phyloP scores from a whole-genome alignment of 768 basidiomycete species.

The Asterophora parasitica region DNA sequence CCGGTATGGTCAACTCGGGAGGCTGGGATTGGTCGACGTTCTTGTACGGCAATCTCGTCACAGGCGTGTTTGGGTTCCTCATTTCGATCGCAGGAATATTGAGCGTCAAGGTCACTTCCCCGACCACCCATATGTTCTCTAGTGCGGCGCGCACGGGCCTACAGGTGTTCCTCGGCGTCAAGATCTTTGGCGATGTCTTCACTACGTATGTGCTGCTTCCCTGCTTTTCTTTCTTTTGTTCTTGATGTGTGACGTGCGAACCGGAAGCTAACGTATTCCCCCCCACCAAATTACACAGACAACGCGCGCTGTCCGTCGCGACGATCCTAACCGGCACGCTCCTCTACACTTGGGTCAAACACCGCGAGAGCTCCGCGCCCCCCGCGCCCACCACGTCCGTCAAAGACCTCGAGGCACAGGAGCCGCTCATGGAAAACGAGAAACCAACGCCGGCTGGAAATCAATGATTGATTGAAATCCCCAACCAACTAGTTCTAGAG shows the following conservation, averaged over 20 bases:
- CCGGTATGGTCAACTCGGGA: conserved; percentile 34
- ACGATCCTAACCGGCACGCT: conserved; percentile 64
- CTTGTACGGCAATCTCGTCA: conserved; percentile 25
- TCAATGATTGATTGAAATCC: too few relatives aligned
- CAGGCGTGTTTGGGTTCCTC: conserved; percentile 73
- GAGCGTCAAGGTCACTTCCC: conserved; percentile 81
- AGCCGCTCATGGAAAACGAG: conserved; percentile 9
- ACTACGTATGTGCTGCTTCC: conserved; percentile 40
- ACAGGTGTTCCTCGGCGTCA: conserved; percentile 63
- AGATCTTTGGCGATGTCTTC: conserved; percentile 63
- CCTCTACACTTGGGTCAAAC: conserved; percentile 63
- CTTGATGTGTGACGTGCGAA: too few relatives aligned
- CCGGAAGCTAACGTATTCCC: too few relatives aligned
- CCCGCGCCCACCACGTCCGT: conserved; percentile 8
- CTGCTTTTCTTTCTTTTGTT: too few relatives aligned
- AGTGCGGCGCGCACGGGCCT: conserved; percentile 70
- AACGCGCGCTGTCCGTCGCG: conserved; percentile 53
- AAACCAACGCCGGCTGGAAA: too few relatives aligned
- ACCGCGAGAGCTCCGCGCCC: conserved; percentile 36
- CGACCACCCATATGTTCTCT: conserved; percentile 82
- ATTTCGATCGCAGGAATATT: conserved; percentile 76
- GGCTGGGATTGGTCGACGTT: conserved; percentile 26
- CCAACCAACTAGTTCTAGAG: too few relatives aligned
- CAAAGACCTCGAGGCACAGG: conserved; percentile 15
- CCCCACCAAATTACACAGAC: conserved; percentile 25